Base-by-base conservation (phyloP, 768 basidiomycete species). In the Mycena venus region DNA sequence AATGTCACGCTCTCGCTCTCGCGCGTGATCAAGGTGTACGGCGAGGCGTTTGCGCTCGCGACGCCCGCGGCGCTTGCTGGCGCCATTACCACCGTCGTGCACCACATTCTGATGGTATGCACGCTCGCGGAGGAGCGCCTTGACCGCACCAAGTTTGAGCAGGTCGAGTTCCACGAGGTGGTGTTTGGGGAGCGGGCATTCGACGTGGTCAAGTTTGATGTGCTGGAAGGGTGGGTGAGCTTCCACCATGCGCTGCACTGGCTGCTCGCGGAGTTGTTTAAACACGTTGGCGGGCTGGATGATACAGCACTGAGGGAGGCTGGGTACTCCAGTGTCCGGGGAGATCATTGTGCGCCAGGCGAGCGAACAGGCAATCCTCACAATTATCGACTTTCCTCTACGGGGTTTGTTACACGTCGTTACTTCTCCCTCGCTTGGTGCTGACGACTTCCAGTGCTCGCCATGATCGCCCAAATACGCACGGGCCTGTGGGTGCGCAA, bases 401-500 rank as follows among this genome's bases (percentile, higher is more conserved):
- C 86, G 96, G 88, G 96, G 97, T 96, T 75, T 80, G 91, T 82
- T 8, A 0, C 49, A 58, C 9, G 27, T 11, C 6, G 5, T 4
- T 25, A 63, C 19, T 5, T 56, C 31, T 40, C 27, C 23, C 12
- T 42, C 32, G 21, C 59, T n/a, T 36, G n/a, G n/a, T 67, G 65
- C 21, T 51, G 42, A 51, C 55, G 73, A 25, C 71, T 34, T 19
- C 34, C n/a, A 97, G 96, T 96, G 8, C 86, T 97, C 31, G 90
- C 93, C 1, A 96, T 97, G 93, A 93, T 98, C 55, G 96, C 97
- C 0, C 98, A 99, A 81, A 96, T 99, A 62, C 92, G 97, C 29
- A 94, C 96, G 0, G 97, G 97, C 0, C 88, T 99, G 5, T 99
- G 98, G 98, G 97, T 98, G 10, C 94, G 98, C 66, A 99, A 99